Base-by-base conservation (phyloP, 768 basidiomycete species). In the Candolleomyces eurysporus region DNA sequence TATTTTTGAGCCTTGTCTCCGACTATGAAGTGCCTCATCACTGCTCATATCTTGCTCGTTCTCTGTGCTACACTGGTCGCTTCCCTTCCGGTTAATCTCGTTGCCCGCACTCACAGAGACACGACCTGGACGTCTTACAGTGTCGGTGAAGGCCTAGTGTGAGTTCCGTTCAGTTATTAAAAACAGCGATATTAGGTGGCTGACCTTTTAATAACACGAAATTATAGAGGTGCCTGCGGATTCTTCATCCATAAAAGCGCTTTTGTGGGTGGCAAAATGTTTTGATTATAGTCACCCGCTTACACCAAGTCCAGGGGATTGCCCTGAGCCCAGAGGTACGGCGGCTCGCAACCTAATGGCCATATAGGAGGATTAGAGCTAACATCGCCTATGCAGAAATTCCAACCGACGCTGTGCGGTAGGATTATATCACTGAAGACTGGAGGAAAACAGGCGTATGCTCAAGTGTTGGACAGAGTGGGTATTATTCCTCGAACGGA, bases 231-330 rank as follows among this genome's bases (percentile, higher is more conserved):
- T 5, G 54, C 54, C 14, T 56, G 54, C 21, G 40, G 40, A 8
- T 56, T 56, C 21, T 36, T 19, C 13, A 56, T 56, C 42, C 54
- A 56, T 39, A 56, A 56, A 36, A 56, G 54, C 22, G 54, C 54
- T 17, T 56, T 56, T 22, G 54, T 56, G 40, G 43, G 54, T 56
- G 14, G 4, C 52, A 31, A 5, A n/a, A 5, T 36, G 3, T 17
- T 16, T 22, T 16, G n/a, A 21, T 1, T 5, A 30, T 11, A 6
- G n/a, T 17, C 11, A n/a, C 39, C 26, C 21, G 17, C 10, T 36
- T 39, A 39, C 4, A 11, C 2, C 10, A n/a, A 8, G n/a, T 22
- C 5, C 26, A 40, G 53, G 53, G 26, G 14, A 40, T 55, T n/a
- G 51, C 51, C 13, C 26, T 52, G 51, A 31, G 51, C 26, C 51